phyloP scores from a whole-genome alignment of 2,329 filamentous ascomycete species.

The Pyricularia sp. region DNA sequence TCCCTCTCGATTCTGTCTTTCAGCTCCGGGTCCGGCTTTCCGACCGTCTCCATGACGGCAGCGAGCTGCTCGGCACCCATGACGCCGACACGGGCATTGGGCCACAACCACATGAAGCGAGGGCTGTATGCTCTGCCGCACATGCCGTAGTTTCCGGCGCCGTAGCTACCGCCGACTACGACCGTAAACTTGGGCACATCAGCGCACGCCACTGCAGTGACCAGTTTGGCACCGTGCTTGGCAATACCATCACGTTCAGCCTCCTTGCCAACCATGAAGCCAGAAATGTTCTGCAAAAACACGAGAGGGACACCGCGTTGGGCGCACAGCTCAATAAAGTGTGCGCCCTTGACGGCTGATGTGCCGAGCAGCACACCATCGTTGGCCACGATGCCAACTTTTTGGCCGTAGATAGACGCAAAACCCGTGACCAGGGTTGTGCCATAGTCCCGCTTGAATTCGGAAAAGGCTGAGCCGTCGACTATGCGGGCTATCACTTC shows the following conservation, averaged over 20 bases:
- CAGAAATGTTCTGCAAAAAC: constrained; percentile 93
- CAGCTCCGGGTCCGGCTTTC: constrained; percentile 69
- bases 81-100: constrained; percentile 88
- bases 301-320: constrained; percentile 84
- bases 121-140: constrained; percentile 91
- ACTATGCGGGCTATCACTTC: constrained; percentile 91
- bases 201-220: constrained; percentile 88
- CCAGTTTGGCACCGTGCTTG: constrained; percentile 95
- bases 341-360: constrained; percentile 82
- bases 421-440: constrained; percentile 87
- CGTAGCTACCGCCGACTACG: constrained; percentile 86
- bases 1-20: constrained; percentile 81
- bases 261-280: constrained; percentile 95
- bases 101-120: constrained; percentile 92
- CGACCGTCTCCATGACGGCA: constrained; percentile 90
- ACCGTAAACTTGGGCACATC: constrained; percentile 96
- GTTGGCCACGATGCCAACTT: constrained; percentile 89
- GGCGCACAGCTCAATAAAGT: constrained; percentile 92
- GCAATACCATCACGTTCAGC: constrained; percentile 93
- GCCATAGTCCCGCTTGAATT: constrained; percentile 92
- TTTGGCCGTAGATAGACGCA: constrained; percentile 79
- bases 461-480: constrained; percentile 79
- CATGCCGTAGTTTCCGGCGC: constrained; percentile 98
- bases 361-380: constrained; percentile 91
- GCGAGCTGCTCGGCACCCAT: constrained; percentile 93